Conservation (phyloP, 176 grass and related monocot genomes). For the Avena sativa region DNA sequence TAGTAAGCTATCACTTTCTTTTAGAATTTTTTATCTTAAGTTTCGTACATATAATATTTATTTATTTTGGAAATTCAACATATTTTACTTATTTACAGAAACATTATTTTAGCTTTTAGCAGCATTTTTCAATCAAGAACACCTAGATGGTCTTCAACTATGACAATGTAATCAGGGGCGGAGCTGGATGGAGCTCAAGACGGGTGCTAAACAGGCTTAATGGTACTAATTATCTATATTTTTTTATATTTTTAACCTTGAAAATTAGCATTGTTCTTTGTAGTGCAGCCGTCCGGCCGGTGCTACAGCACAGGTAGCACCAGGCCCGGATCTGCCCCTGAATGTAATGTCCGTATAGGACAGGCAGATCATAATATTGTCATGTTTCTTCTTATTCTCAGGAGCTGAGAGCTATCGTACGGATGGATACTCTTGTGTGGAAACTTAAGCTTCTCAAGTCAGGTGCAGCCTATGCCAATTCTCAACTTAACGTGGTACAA, state of each 20-base stretch:
- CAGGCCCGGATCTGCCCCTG: too few species aligned
- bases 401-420: conserved; percentile 57
- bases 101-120: neutral
- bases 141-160: neutral
- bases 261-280: too few species aligned
- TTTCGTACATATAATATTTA: conserved; percentile 12
- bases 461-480: conserved; percentile 68
- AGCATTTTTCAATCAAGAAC: neutral
- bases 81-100: neutral
- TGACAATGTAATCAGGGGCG: too few species aligned
- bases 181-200: too few species aligned
- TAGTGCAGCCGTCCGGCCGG: too few species aligned
- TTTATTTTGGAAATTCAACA: conserved; percentile 27
- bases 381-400: conserved; percentile 30
- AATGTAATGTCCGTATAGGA: neutral
- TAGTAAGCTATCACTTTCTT: conserved; percentile 45
- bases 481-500: conserved; percentile 57
- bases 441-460: conserved; percentile 76
- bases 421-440: conserved; percentile 66
- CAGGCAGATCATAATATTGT: neutral
- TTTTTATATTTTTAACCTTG: too few species aligned
- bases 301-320: too few species aligned
- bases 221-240: too few species aligned
- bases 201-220: too few species aligned
- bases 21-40: neutral